phyloP scores from a whole-genome alignment of 345 rosid genomes.

The Crucihimalaya himalaica region DNA sequence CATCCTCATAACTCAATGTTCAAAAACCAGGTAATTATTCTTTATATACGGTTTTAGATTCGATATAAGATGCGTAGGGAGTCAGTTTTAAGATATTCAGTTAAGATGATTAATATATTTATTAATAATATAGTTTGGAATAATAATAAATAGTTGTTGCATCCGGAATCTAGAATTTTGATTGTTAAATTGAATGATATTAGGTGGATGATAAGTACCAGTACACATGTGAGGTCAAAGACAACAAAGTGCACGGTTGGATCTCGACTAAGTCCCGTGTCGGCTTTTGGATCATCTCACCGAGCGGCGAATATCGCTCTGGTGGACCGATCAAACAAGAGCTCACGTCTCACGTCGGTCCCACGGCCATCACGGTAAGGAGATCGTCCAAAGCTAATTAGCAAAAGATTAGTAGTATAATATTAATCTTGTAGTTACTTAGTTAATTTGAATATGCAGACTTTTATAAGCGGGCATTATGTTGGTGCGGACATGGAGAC shows the following conservation, averaged over 20 bases:
- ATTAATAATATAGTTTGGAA: too few relatives aligned
- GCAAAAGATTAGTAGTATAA: background rate
- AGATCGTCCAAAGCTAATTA: background rate
- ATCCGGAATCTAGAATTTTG: background rate
- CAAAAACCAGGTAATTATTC: conserved; percentile 59
- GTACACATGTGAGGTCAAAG: conserved; percentile 59
- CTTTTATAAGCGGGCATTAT: conserved; percentile 83
- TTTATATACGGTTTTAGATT: background rate
- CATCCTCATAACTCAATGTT: conserved; percentile 65
- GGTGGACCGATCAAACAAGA: conserved; percentile 89
- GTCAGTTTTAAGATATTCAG: too few relatives aligned
- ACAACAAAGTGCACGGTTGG: conserved; percentile 89
- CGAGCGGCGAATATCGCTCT: conserved; percentile 63
- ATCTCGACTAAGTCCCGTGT: conserved; percentile 52
- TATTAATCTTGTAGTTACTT: background rate
- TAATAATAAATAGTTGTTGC: background rate
- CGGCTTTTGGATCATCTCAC: conserved; percentile 90
- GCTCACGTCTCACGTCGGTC: conserved; percentile 81
- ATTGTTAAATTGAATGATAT: background rate
- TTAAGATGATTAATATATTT: too few relatives aligned
- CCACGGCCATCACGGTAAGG: conserved; percentile 62
- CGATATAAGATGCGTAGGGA: too few relatives aligned
- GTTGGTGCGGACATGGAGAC: conserved; percentile 66
- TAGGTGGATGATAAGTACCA: conserved; percentile 96
- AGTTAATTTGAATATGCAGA: conserved; percentile 44